These are phyloP conservation scores for Tetracladium setigerum DNA, from an alignment of 495 filamentous ascomycete genomes.

Conservation along the genomic window DNA sequence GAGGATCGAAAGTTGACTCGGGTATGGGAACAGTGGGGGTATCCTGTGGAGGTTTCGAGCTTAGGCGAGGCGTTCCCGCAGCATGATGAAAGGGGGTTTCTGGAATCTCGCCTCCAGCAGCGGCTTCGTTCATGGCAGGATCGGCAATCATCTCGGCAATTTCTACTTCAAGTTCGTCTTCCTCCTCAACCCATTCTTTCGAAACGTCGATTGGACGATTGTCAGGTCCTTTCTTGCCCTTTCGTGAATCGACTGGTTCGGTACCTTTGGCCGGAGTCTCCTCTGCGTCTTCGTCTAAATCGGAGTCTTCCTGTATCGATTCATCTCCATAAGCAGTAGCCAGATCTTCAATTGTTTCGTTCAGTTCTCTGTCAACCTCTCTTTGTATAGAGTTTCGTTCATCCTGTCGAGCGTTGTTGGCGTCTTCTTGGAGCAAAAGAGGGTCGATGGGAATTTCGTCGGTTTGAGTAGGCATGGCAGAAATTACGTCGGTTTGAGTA, in stretches of 20 bases:
- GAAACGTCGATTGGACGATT: conserved; percentile 6
- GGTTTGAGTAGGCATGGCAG: not conserved
- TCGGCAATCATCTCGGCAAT: conserved; percentile 40
- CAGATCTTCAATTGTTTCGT: too few species aligned
- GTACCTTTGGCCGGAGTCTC: too few species aligned
- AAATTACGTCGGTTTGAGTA: conserved; percentile 22
- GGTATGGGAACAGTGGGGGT: too few species aligned
- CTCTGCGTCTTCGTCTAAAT: not conserved
- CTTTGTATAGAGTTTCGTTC: too few species aligned
- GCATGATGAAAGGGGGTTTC: too few species aligned
- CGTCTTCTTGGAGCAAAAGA: conserved; percentile 9
- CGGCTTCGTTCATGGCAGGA: not conserved
- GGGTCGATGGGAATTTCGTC: conserved; percentile 24
- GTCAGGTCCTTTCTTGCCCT: too few species aligned
- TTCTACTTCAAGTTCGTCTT: conserved; percentile 38
- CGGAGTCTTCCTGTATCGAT: conserved; percentile 1
- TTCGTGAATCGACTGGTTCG: too few species aligned
- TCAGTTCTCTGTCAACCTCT: too few species aligned
- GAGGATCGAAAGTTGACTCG: conserved; percentile 18
- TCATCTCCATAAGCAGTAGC: not conserved
- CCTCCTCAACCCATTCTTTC: conserved; percentile 40
- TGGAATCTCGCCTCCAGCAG: too few species aligned
- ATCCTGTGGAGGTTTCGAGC: too few species aligned
- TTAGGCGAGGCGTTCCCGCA: too few species aligned
- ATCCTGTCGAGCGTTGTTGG: too few species aligned